Conservation (phyloP, 2,329 filamentous ascomycete species). For the Claviceps digitariae region DNA sequence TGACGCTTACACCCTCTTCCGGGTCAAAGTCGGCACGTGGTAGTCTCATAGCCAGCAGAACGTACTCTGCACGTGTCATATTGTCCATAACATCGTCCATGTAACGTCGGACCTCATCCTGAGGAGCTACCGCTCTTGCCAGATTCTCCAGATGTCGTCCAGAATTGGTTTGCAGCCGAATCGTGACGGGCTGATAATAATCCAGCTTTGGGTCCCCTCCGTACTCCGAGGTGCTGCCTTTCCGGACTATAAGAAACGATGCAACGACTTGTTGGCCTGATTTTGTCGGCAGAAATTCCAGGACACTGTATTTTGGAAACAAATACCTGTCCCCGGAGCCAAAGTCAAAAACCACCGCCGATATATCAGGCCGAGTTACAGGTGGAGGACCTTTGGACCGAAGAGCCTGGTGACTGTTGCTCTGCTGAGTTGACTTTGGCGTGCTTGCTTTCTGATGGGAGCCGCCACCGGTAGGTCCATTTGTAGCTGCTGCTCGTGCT, state of each 20-base stretch:
- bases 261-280: conserved; percentile 50
- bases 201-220: conserved; percentile 50
- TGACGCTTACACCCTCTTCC: conserved; percentile 11
- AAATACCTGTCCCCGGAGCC: conserved; percentile 62
- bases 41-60: conserved; percentile 53
- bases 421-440: conserved; percentile 12
- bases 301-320: conserved; percentile 65
- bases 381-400: conserved; percentile 48
- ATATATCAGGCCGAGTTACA: conserved; percentile 42
- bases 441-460: conserved; percentile 21
- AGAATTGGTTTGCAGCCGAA: conserved; percentile 41
- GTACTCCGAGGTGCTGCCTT: conserved; percentile 53
- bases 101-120: conserved; percentile 49
- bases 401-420: conserved; percentile 35
- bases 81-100: conserved; percentile 60
- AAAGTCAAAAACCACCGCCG: conserved; percentile 59
- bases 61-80: conserved; percentile 54
- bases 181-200: conserved; percentile 64
- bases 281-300: conserved; percentile 46
- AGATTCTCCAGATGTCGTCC: conserved; percentile 48
- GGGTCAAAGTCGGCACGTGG: conserved; percentile 29
- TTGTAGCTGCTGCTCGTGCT: conserved; percentile 15
- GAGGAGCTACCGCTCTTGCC: conserved; percentile 45
- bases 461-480: conserved; percentile 13
- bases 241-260: conserved; percentile 65